A percentile compares a stretch with the other conserved stretches of the same genome.
Evolutionary conservation across 1,284 basidiomycete genomes (phyloP).

Genomic region (Puccinia horiana): DNA sequence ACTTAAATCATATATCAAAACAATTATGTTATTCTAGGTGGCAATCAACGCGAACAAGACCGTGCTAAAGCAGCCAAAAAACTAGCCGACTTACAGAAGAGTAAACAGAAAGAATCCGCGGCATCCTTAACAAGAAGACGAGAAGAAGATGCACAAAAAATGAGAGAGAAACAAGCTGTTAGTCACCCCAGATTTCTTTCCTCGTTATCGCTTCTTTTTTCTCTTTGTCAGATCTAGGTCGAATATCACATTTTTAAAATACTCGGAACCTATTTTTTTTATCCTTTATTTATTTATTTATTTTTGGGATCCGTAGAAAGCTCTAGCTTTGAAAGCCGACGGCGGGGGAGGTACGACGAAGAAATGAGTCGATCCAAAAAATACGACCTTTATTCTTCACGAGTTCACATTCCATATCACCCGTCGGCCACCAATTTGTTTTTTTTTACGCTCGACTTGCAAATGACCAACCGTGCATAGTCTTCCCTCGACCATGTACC

Average conservation of each 20-base stretch:
- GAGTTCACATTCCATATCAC: not conserved
- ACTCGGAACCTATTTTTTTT: no score
- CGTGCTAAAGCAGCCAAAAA: conserved; percentile 58
- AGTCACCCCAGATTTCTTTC: conserved; percentile 40
- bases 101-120: conserved; percentile 54
- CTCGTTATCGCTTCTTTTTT: not conserved
- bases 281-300: not conserved
- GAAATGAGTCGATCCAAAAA: not conserved
- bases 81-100: conserved; percentile 55
- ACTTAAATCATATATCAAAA: no score
- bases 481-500: not conserved
- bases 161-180: conserved; percentile 57
- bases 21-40: conserved; percentile 51
- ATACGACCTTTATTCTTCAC: not conserved
- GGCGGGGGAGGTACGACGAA: conserved; percentile 12
- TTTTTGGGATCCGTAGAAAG: not conserved
- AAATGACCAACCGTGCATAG: no score
- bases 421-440: not conserved
- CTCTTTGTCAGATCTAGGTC: not conserved
- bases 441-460: no score
- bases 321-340: not conserved
- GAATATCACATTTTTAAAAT: not conserved
- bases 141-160: conserved; percentile 55
- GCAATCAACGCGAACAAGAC: conserved; percentile 57
- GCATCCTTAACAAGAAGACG: conserved; percentile 54